Percentiles rank a stretch among this genome's conserved stretches.
Evolutionary conservation across 441 rosid species (phyloP).

Genomic region (Brassica hybrid): DNA sequence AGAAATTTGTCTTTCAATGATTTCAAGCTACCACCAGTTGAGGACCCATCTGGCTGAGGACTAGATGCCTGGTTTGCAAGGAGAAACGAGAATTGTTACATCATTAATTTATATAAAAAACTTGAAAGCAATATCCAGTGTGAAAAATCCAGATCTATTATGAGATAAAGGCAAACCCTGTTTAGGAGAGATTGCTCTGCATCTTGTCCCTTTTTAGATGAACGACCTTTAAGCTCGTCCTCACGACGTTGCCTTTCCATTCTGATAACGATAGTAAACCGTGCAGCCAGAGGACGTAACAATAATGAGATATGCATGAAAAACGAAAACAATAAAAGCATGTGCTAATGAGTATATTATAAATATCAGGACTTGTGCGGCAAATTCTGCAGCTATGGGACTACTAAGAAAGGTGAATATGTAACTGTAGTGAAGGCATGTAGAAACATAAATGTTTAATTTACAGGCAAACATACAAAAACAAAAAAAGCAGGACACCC

Average conservation of each 20-base stretch:
- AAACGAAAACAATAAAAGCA: constrained; percentile 16
- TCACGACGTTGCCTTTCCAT: constrained; percentile 84
- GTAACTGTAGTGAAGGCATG: not conserved
- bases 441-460: constrained; percentile 10
- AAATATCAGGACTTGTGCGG: constrained; percentile 15
- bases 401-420: constrained; percentile 12
- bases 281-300: constrained; percentile 3
- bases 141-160: constrained; percentile 17
- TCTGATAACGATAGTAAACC: constrained; percentile 44
- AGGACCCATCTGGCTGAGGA: constrained; percentile 71
- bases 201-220: constrained; percentile 72
- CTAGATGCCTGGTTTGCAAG: constrained; percentile 60
- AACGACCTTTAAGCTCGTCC: constrained; percentile 67
- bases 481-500: constrained; percentile 1
- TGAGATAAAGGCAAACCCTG: constrained; percentile 51
- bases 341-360: constrained; percentile 5
- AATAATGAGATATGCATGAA: constrained; percentile 17
- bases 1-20: constrained; percentile 64
- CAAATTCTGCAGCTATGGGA: constrained; percentile 17
- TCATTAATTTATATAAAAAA: constrained; percentile 3
- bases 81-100: constrained; percentile 18
- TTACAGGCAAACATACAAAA: constrained; percentile 17
- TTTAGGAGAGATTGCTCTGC: constrained; percentile 68
- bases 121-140: constrained; percentile 14
- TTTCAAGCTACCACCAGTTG: constrained; percentile 67